Evolutionary conservation across 345 rosid species (phyloP).

Genomic region (Erucastrum elatum): DNA sequence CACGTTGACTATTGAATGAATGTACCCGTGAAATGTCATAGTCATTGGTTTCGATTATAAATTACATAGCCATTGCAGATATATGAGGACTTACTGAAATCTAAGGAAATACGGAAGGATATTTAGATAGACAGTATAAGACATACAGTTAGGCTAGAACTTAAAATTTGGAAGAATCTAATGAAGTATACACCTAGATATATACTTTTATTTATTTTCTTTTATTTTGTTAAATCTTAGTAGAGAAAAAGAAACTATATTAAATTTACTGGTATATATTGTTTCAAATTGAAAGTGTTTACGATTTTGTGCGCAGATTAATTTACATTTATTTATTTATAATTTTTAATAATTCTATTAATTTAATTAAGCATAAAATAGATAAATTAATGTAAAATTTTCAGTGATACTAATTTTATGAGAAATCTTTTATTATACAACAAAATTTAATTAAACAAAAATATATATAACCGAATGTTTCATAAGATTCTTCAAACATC

Average conservation of each 20-base stretch:
- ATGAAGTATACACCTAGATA: background rate
- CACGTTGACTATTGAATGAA: background rate
- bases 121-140: background rate
- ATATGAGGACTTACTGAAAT: background rate
- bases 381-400: too few species aligned
- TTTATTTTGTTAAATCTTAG: too few species aligned
- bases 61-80: background rate
- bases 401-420: too few species aligned
- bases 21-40: constrained; percentile 7
- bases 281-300: too few species aligned
- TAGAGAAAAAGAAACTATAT: background rate
- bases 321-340: too few species aligned
- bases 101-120: background rate
- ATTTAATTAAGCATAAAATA: too few species aligned
- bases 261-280: too few species aligned
- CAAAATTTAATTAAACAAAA: too few species aligned
- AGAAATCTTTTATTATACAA: background rate
- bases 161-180: background rate
- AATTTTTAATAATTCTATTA: too few species aligned
- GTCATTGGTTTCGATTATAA: background rate
- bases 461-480: background rate
- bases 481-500: background rate
- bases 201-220: background rate
- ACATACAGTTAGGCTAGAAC: background rate
- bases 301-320: too few species aligned